Base-by-base conservation (phyloP, 495 filamentous ascomycete species). In the Penicillium parvum region DNA sequence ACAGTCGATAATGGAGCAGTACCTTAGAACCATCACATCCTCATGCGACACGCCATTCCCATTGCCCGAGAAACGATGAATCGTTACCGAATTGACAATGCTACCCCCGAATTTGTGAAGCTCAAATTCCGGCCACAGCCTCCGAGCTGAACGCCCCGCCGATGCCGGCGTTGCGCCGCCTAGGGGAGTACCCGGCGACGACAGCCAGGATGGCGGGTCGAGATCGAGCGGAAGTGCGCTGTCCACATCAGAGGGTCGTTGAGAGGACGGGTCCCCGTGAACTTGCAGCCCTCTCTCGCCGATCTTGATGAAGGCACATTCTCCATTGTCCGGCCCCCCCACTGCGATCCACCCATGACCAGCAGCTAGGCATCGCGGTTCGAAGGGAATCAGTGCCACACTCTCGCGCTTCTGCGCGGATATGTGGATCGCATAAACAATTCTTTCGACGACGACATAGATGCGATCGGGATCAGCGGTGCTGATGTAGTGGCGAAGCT, bases 401-500 rank as follows among this genome's bases (percentile, higher is more conserved):
- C 83, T 80, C 49, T 86, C 84, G 52, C 82, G 78, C 55, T 84
- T 87, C 50, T 76, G 76, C 1, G 85, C 82, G 34, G 75, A 74
- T 5, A 85, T 78, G 45, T 92, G 77, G 15, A 94, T 75, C 5
- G 75, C 75, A 62, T 83, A 88, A 28, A 98, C 73, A 33, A 90
- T 77, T 50, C 76, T 63, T 37, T 84, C 81, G 55, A 76, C 78
- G 37, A 88, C 87, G 52, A 91, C 92, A 71, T 90, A 95, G 51
- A 98, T 76, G 49, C 79, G 62, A 65, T 88, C 79, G 16, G 80
- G 76, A 43, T 82, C 77, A 39, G 86, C 83, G 20, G 81, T 84
- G 61, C 85, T 91, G 56, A 97, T 84, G 49, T 95, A 81, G 52
- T 94, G 89, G 37, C 90, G 86, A 34, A 98, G 78, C 66, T 98